Evolutionary conservation across 176 grass and related monocot genomes (phyloP), one percentile per base, ranked within the genome.

Genomic region (Oryza brachyantha): DNA sequence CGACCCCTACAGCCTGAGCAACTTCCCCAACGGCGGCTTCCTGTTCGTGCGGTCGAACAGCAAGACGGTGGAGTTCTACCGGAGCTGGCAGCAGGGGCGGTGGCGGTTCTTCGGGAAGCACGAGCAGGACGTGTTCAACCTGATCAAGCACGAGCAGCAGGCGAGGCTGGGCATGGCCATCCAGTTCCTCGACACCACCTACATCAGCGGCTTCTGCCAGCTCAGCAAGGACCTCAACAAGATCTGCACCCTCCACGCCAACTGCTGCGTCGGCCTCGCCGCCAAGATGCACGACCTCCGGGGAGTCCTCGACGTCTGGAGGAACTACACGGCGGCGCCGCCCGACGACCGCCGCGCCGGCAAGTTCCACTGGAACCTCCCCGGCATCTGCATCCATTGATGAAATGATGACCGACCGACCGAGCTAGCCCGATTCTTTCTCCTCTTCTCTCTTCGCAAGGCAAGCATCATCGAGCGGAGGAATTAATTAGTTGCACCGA

Each of bases 101-200:
- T 80, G 82, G 48, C 74, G 74, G 34, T 91, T 85, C 83, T 67
- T 71, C 0, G 92, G 92, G 7, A 84, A 84, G 57, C 92, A 99
- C 71, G 92, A 99, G 80, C 96, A 99, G 75, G 88, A 99, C 70
- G 96, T 99, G 29, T 92, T 99, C 78, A 95, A 95, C 46, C 83
- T 79, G 17, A 99, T 95, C 77, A 99, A 99, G 74, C 70, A 80
- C 29, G 92, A 99, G 19, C 63, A 71, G 26, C 21, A 64, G 5
- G 59, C 66, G 10, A 19, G 26, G 36, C 86, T 99, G 6, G 81
- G 66, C n/a, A 55, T 93, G 39, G 57, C 64, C 42, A 90, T 99
- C 58, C 90, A 94, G 79, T 99, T 99, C 81, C 86, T 99, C 70
- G 90, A 92, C 83, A 99, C 92, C 22, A 38, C 61, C 10, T 94